A percentile compares a stretch with the other conserved stretches of the same genome.
Conservation (phyloP, 169 alveolate species). For the Plasmodium inui region DNA sequence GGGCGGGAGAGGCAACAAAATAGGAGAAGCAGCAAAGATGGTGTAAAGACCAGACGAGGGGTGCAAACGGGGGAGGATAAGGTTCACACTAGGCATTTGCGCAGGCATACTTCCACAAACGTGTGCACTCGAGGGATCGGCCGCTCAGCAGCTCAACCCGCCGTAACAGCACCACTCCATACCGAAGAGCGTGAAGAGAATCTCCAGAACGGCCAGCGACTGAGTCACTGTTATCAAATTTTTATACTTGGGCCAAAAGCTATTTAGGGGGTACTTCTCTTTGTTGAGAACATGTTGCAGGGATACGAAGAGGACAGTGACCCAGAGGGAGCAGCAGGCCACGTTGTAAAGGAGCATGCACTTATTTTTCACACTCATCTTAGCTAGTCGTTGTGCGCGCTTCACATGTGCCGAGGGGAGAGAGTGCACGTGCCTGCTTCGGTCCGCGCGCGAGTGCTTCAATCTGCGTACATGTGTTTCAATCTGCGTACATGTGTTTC, state of each 20-base stretch:
- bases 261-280: slow-evolving; percentile 31
- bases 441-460: background rate
- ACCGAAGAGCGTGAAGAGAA: slow-evolving; percentile 36
- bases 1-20: background rate
- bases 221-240: slow-evolving; percentile 35
- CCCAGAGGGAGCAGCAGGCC: slow-evolving; percentile 37
- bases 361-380: slow-evolving; percentile 36
- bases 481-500: too few relatives aligned
- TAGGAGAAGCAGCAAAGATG: background rate
- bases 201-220: slow-evolving; percentile 44
- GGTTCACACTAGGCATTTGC: too few relatives aligned
- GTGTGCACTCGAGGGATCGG: background rate
- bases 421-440: background rate
- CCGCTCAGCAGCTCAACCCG: background rate
- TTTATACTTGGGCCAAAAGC: slow-evolving; percentile 31
- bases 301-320: slow-evolving; percentile 11
- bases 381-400: background rate
- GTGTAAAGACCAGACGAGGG: background rate
- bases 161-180: background rate
- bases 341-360: slow-evolving; percentile 24
- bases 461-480: too few relatives aligned
- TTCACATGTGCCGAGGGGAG: background rate
- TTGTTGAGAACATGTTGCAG: slow-evolving; percentile 34
- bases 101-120: too few relatives aligned
- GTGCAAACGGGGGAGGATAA: too few relatives aligned